Evolutionary conservation across 192 early-diverging fungal genomes (phyloP).

Genomic region (Linderina pennispora): DNA sequence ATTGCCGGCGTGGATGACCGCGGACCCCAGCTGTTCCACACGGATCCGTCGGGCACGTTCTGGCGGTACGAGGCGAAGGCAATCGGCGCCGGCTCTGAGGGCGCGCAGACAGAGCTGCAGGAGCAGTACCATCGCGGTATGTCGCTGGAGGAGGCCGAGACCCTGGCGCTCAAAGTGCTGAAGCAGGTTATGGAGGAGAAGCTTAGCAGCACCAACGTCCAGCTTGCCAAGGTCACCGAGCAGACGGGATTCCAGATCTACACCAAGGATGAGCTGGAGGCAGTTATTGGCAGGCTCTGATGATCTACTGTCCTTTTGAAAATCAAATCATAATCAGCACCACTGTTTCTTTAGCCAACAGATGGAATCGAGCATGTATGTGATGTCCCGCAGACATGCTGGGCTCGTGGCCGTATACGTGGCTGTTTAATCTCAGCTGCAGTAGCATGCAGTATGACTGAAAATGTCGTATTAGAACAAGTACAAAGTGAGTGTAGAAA

Average conservation of each 20-base stretch:
- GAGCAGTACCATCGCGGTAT: conserved; percentile 89
- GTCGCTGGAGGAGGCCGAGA: conserved; percentile 80
- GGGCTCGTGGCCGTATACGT: no score
- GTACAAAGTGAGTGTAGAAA: no score
- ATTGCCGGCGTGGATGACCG: conserved; percentile 97
- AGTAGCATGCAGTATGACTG: no score
- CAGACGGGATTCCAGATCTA: conserved; percentile 75
- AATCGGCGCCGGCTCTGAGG: conserved; percentile 98
- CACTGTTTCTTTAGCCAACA: no score
- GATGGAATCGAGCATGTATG: no score
- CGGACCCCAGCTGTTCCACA: conserved; percentile 96
- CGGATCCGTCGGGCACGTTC: conserved; percentile 98
- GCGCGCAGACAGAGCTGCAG: conserved; percentile 95
- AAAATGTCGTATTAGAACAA: no score
- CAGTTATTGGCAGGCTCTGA: no score
- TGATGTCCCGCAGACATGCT: no score
- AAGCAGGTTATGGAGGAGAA: conserved; percentile 99
- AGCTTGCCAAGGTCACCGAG: conserved; percentile 82
- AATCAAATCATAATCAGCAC: no score
- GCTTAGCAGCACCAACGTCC: conserved; percentile 90
- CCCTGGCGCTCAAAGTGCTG: conserved; percentile 87
- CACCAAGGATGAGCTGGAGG: conserved; percentile 72
- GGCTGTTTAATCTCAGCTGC: no score
- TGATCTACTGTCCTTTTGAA: no score
- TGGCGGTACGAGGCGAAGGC: conserved; percentile 95